A percentile compares a stretch with the other conserved stretches of the same genome.
Evolutionary conservation across 768 basidiomycete genomes (phyloP).

Genomic region (Boletus fagicola): DNA sequence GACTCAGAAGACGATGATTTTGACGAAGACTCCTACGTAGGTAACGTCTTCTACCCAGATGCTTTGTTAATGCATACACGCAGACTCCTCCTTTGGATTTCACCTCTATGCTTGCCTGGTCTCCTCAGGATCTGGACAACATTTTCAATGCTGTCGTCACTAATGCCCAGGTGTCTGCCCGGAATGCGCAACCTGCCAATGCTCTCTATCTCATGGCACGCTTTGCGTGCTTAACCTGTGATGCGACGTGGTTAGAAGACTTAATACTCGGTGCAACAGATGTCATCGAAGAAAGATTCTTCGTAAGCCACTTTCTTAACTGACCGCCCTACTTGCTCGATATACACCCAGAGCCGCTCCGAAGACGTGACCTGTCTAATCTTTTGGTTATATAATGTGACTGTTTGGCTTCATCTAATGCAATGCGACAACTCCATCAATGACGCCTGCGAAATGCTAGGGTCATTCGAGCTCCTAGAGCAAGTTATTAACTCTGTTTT

Average conservation of each 20-base stretch:
- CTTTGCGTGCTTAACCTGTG: conserved; percentile 91
- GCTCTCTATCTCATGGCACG: conserved; percentile 85
- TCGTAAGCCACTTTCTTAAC: conserved; percentile 55
- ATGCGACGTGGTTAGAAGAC: conserved; percentile 90
- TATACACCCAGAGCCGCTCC: conserved; percentile 57
- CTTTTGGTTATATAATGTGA: conserved; percentile 95
- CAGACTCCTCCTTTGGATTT: conserved; percentile 77
- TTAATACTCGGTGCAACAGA: conserved; percentile 89
- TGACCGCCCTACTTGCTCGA: conserved; percentile 12
- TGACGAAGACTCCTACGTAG: conserved; percentile 50
- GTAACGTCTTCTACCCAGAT: conserved; percentile 12
- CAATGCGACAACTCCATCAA: conserved; percentile 79
- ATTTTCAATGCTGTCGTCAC: conserved; percentile 83
- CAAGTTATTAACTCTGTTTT: conserved; percentile 95
- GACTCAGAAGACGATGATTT: conserved; percentile 53
- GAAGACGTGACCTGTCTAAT: conserved; percentile 85
- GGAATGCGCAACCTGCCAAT: conserved; percentile 86
- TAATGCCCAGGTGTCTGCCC: conserved; percentile 66
- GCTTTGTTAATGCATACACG: conserved; percentile 9
- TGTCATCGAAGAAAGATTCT: conserved; percentile 87
- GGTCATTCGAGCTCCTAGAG: conserved; percentile 81
- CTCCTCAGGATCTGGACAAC: conserved; percentile 70
- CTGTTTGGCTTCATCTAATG: conserved; percentile 87
- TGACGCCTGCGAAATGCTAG: conserved; percentile 78
- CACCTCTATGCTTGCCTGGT: conserved; percentile 91